Evolutionary conservation across 768 basidiomycete species (phyloP).

Genomic region (Hericium alpestre): DNA sequence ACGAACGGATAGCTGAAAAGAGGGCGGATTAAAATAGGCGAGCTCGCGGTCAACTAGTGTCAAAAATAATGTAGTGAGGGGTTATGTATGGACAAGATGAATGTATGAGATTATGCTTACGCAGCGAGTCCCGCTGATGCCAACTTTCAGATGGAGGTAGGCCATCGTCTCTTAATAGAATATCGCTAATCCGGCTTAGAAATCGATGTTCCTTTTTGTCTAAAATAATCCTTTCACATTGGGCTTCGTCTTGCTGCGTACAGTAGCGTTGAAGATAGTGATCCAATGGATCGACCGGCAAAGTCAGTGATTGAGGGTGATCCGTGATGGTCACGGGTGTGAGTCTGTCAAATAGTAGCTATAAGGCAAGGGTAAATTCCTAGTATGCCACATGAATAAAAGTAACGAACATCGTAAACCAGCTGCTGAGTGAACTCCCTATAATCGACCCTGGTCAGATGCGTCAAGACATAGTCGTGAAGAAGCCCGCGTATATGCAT

Average conservation of each 20-base stretch:
- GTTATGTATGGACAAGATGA: background rate
- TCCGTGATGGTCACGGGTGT: background rate
- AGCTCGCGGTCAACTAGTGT: background rate
- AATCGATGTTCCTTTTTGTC: background rate
- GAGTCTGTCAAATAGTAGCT: background rate
- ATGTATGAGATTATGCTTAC: background rate
- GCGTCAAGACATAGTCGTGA: background rate
- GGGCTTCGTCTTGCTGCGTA: background rate
- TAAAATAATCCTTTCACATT: slow-evolving; percentile 1
- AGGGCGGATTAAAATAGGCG: background rate
- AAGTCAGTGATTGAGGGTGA: background rate
- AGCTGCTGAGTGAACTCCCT: background rate
- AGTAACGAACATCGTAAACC: background rate
- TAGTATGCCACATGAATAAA: background rate
- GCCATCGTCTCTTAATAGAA: too few relatives aligned
- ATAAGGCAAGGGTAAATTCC: background rate
- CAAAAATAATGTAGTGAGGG: background rate
- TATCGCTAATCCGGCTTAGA: background rate
- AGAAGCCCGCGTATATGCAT: background rate
- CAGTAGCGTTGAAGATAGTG: slow-evolving; percentile 1
- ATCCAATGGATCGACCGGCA: slow-evolving; percentile 5
- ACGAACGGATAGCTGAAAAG: slow-evolving; percentile 1
- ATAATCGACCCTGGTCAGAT: background rate
- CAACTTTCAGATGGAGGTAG: background rate
- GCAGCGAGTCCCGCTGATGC: background rate